Conservation (phyloP, 345 rosid genomes). For the Odontarrhena argentea region DNA sequence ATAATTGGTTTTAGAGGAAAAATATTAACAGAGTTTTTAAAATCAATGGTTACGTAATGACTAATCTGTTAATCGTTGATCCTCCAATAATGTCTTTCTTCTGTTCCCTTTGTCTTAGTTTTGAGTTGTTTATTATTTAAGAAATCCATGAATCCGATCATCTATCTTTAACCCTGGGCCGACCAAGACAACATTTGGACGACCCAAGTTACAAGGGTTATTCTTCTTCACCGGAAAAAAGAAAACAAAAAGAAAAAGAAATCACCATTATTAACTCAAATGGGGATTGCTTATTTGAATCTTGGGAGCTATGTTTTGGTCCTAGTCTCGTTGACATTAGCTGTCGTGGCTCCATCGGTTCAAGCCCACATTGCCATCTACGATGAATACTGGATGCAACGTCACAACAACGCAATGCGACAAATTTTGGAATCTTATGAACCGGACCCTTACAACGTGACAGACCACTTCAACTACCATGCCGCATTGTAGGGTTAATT, state of each 20-base stretch:
- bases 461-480: conserved; percentile 47
- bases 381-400: conserved; percentile 64
- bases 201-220: conserved; percentile 38
- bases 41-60: conserved; percentile 33
- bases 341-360: conserved; percentile 22
- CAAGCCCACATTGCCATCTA: conserved; percentile 44
- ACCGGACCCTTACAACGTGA: conserved; percentile 55
- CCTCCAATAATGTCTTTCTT: conserved; percentile 30
- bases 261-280: conserved; percentile 13
- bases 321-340: conserved; percentile 30
- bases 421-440: conserved; percentile 42
- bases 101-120: conserved; percentile 21
- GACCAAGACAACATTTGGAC: conserved; percentile 39
- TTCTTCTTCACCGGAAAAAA: conserved; percentile 14
- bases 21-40: conserved; percentile 18
- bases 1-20: conserved; percentile 33
- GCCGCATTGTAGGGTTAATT: conserved; percentile 33
- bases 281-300: conserved; percentile 31
- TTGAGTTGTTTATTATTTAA: conserved; percentile 36
- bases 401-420: conserved; percentile 41
- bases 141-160: conserved; percentile 28
- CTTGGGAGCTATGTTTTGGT: conserved; percentile 31
- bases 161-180: conserved; percentile 43
- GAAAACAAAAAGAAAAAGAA: not conserved
- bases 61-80: conserved; percentile 39